Percentiles rank a stretch among this genome's conserved stretches.
These are phyloP conservation scores for Lignosus rhinocerotis DNA, from an alignment of 1,284 basidiomycete genomes.

Conservation along the genomic window DNA sequence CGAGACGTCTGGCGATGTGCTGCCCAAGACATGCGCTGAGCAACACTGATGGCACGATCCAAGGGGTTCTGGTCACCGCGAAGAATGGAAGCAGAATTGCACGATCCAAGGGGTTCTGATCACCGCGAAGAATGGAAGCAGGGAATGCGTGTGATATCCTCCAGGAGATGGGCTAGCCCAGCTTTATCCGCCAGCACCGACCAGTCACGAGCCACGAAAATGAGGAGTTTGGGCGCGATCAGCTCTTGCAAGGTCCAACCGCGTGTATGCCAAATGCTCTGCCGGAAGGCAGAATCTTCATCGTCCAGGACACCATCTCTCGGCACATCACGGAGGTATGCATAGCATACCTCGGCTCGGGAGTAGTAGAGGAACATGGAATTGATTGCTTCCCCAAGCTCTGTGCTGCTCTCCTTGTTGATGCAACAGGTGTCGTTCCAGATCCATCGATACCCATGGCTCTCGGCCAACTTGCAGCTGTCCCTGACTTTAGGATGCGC, in stretches of 20 bases:
- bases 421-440: slow-evolving; percentile 22
- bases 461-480: background rate
- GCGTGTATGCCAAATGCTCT: slow-evolving; percentile 10
- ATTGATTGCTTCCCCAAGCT: slow-evolving; percentile 18
- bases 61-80: background rate
- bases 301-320: background rate
- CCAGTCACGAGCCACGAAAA: slow-evolving; percentile 12
- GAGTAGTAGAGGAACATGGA: slow-evolving; percentile 18
- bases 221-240: slow-evolving; percentile 8
- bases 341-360: slow-evolving; percentile 15
- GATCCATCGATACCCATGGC: slow-evolving; percentile 6
- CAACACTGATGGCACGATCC: slow-evolving; percentile 6
- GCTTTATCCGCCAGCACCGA: slow-evolving; percentile 5
- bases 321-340: slow-evolving; percentile 11
- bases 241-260: slow-evolving; percentile 19
- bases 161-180: slow-evolving; percentile 1
- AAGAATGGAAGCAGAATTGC: slow-evolving; percentile 1
- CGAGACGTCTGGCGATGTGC: slow-evolving; percentile 7
- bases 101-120: background rate
- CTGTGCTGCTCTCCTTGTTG: slow-evolving; percentile 18
- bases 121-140: background rate
- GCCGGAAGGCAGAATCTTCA: background rate
- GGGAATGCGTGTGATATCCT: slow-evolving; percentile 4
- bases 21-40: slow-evolving; percentile 15
- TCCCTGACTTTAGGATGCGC: background rate